Evolutionary conservation across 108 stramenopile genomes (phyloP), one percentile per base, ranked within the genome.

Genomic region (Pseudonitzschia multistriata): DNA sequence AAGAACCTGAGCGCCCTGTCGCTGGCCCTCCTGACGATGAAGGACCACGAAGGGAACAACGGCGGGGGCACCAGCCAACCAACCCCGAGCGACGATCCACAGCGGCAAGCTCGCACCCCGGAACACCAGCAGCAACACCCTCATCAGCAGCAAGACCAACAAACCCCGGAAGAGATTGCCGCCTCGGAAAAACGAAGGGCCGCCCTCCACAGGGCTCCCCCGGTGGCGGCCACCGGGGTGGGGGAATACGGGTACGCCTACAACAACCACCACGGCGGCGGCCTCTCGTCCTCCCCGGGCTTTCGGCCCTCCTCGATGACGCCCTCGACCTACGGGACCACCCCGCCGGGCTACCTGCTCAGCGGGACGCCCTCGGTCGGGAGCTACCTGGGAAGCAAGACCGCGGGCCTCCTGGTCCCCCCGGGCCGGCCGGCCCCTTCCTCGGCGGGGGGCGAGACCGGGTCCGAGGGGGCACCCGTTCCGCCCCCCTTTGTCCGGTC

Each of bases 241-340:
- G 73, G 73, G 10, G 82, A 83, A 66, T 84, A 84, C 53, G 83
- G 83, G 0, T 84, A 84, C 66, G 83, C 66, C 7, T 84, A 84
- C 67, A 84, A 84, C 54, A 34, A 67, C 72, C 34, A 76, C 70
- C 0, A 10, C 57, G 48, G 39, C 74, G 37, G 31, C 64, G n/a
- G 35, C 19, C 24, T 8, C 50, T 2, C 62, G 27, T 35, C 11
- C n/a, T 35, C 54, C 30, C 37, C 48, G 42, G 14, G 15, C 19
- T 15, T 24, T 45, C 40, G n/a, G 50, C 17, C 42, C 47, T 31
- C n/a, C 29, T n/a, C 49, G 25, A 21, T 24, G 25, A 24, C 7
- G 67, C 45, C n/a, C n/a, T n/a, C n/a, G n/a, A 54, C 71, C 25
- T 42, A 67, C 19, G 66, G 70, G 15, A 71, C 71, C 5, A 78